phyloP scores from a whole-genome alignment of 1,284 basidiomycete genomes.

The Puccinia sorghi region DNA sequence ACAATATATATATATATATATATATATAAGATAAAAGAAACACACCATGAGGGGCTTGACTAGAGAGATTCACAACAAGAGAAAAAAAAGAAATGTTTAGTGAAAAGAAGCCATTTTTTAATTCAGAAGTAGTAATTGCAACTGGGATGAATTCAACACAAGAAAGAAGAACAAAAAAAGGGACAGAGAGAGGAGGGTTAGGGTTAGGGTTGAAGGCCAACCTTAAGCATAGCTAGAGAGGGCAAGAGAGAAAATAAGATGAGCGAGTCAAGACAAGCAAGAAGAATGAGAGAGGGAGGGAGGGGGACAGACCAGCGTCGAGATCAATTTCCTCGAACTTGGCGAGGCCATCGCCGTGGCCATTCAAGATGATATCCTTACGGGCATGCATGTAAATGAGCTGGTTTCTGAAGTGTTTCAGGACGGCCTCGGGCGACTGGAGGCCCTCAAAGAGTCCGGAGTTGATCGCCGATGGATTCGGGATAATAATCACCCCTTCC shows the following conservation, averaged over 20 bases:
- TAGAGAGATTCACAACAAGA: too few relatives aligned
- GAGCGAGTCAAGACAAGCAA: not conserved
- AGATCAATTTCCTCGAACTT: slow-evolving; percentile 47
- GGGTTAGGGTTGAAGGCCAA: slow-evolving; percentile 14
- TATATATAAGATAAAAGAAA: too few relatives aligned
- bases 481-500: slow-evolving; percentile 80
- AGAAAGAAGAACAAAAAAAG: not conserved
- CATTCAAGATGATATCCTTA: slow-evolving; percentile 62
- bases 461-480: slow-evolving; percentile 66
- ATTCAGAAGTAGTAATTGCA: too few relatives aligned
- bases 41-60: too few relatives aligned
- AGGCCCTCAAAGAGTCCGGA: slow-evolving; percentile 80
- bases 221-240: slow-evolving; percentile 21
- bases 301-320: slow-evolving; percentile 18
- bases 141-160: not conserved
- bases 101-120: too few relatives aligned
- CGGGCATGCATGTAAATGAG: slow-evolving; percentile 75
- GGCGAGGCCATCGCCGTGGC: slow-evolving; percentile 46
- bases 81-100: too few relatives aligned
- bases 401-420: slow-evolving; percentile 86
- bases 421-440: slow-evolving; percentile 85
- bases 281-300: not conserved
- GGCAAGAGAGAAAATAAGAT: too few relatives aligned
- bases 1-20: too few relatives aligned
- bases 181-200: too few relatives aligned